Percentiles rank a stretch among this genome's conserved stretches.
phyloP scores from a whole-genome alignment of 257 asterid species.

The Salvia splendens region DNA sequence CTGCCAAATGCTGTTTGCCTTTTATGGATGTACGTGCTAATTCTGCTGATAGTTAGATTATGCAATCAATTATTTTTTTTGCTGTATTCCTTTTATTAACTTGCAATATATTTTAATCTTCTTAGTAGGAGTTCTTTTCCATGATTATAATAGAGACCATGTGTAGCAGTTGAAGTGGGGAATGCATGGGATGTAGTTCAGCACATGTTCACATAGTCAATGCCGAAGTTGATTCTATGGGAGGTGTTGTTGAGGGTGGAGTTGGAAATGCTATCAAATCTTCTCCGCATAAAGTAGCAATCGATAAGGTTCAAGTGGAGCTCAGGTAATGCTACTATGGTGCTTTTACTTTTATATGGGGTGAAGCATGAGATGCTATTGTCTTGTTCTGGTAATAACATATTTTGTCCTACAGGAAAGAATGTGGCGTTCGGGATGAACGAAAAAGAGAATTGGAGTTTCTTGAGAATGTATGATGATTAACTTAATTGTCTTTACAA shows the following conservation, averaged over 20 bases:
- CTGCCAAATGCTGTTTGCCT: neutral
- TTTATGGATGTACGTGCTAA: slow-evolving; percentile 4
- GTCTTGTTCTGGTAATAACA: slow-evolving; percentile 14
- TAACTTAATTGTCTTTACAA: slow-evolving; percentile 31
- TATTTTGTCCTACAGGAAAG: slow-evolving; percentile 63
- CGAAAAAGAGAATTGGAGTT: slow-evolving; percentile 79
- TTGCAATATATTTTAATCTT: slow-evolving; percentile 18
- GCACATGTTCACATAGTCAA: slow-evolving; percentile 57
- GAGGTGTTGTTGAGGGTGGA: slow-evolving; percentile 58
- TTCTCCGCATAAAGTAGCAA: slow-evolving; percentile 62
- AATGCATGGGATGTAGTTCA: slow-evolving; percentile 75
- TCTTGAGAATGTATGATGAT: slow-evolving; percentile 73
- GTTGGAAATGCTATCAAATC: slow-evolving; percentile 64
- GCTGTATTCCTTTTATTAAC: slow-evolving; percentile 6
- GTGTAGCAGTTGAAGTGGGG: slow-evolving; percentile 46
- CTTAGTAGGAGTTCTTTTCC: slow-evolving; percentile 28
- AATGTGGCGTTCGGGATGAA: slow-evolving; percentile 70
- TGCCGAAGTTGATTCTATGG: too few relatives aligned
- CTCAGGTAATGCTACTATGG: slow-evolving; percentile 60
- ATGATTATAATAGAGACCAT: slow-evolving; percentile 33
- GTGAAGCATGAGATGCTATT: slow-evolving; percentile 25
- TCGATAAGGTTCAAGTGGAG: slow-evolving; percentile 78
- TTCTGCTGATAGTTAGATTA: slow-evolving; percentile 18
- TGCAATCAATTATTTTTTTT: slow-evolving; percentile 15
- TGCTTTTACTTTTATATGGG: slow-evolving; percentile 29